These are phyloP conservation scores for Pisolithus marmoratus DNA, from an alignment of 768 basidiomycete genomes.

Conservation along the genomic window DNA sequence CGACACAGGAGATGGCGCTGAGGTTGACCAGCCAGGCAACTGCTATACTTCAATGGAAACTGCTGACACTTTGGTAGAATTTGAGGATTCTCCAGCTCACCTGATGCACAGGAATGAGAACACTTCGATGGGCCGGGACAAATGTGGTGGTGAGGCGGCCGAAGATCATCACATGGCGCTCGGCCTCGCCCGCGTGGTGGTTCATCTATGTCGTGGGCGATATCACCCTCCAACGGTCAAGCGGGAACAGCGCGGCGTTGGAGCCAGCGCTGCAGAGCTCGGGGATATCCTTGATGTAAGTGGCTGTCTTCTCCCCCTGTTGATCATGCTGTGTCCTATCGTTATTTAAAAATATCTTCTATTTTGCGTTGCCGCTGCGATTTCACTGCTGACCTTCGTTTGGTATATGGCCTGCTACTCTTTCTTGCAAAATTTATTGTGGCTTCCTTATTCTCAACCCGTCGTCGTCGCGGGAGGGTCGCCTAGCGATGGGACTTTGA, in stretches of 20 bases:
- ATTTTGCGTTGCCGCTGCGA: not conserved
- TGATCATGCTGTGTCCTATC: not conserved
- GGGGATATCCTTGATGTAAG: conserved; percentile 30
- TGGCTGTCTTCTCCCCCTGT: conserved; percentile 2
- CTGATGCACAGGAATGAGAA: not conserved
- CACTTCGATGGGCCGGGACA: not conserved
- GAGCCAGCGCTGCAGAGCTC: conserved; percentile 26
- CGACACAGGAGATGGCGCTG: conserved; percentile 4
- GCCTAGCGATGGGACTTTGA: not conserved
- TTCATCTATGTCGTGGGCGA: conserved; percentile 18
- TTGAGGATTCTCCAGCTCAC: not conserved
- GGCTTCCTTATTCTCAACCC: not conserved
- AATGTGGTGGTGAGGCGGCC: not conserved
- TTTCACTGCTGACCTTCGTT: not conserved
- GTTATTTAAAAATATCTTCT: not conserved
- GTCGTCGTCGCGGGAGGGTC: not conserved
- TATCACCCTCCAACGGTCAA: conserved; percentile 8
- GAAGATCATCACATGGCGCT: conserved; percentile 13
- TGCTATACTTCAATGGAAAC: conserved; percentile 2
- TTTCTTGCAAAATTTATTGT: not conserved
- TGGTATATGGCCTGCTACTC: not conserved
- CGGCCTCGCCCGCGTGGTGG: conserved; percentile 17
- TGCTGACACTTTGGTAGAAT: not conserved
- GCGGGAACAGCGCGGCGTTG: conserved; percentile 7
- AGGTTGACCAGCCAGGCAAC: conserved; percentile 11